These are phyloP conservation scores for Saussurea involucrata DNA, from an alignment of 129 eudicot genomes.

Conservation along the genomic window DNA sequence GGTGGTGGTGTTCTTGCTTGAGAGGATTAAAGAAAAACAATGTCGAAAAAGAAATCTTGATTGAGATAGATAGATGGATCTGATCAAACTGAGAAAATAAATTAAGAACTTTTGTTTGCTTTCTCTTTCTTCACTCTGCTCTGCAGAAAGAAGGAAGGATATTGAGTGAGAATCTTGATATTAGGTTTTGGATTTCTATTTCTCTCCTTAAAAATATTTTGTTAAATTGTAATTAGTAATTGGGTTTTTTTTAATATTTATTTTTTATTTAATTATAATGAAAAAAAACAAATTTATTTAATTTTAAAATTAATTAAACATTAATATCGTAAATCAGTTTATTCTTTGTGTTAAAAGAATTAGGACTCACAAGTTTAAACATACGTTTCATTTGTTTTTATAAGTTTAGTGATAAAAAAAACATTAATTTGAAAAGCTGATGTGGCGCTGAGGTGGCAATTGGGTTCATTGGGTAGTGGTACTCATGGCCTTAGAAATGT, in stretches of 20 bases:
- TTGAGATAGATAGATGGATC: conserved; percentile 19
- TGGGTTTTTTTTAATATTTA: too few relatives aligned
- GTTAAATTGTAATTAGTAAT: background rate
- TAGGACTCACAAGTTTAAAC: background rate
- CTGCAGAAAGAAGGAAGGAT: background rate
- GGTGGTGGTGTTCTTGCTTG: background rate
- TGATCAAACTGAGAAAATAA: conserved; percentile 14
- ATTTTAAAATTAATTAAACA: background rate
- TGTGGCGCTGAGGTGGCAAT: too few relatives aligned
- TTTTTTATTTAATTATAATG: background rate
- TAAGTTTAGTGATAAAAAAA: background rate
- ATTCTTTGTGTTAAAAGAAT: background rate
- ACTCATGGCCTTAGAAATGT: too few relatives aligned
- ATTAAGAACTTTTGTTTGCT: background rate
- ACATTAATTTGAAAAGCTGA: too few relatives aligned
- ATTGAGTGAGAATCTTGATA: background rate
- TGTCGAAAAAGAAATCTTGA: conserved; percentile 18
- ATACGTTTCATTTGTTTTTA: background rate
- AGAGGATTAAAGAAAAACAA: background rate
- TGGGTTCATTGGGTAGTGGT: too few relatives aligned
- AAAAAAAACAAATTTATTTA: background rate
- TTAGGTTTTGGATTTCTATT: background rate
- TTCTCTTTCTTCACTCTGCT: background rate
- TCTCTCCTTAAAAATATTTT: background rate
- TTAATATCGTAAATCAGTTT: background rate